Percentiles rank a stretch among this genome's conserved stretches.
Evolutionary conservation across 768 basidiomycete genomes (phyloP).

Genomic region (Mycena chlorophos): DNA sequence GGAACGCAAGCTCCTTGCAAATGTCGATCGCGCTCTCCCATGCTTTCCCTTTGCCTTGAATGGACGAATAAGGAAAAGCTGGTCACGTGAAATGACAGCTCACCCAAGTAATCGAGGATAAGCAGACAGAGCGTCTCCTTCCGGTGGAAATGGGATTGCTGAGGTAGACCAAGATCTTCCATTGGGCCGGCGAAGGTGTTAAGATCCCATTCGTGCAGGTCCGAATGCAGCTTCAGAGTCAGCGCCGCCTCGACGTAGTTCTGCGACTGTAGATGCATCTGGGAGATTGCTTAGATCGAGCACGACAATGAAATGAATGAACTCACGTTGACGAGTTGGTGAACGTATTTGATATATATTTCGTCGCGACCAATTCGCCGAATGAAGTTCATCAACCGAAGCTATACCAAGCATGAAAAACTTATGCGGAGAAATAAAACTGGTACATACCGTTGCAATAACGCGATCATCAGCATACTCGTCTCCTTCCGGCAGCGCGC

Average conservation of each 20-base stretch:
- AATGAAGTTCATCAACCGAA: constrained; percentile 92
- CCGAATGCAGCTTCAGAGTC: constrained; percentile 90
- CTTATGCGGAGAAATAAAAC: background rate
- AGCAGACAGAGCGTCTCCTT: constrained; percentile 91
- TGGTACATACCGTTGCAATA: constrained; percentile 70
- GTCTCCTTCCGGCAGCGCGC: constrained; percentile 87
- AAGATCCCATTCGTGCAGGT: constrained; percentile 89
- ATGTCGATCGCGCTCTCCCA: constrained; percentile 94
- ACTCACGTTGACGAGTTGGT: constrained; percentile 86
- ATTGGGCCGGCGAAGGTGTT: constrained; percentile 80
- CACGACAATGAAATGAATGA: constrained; percentile 5
- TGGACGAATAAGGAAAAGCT: background rate
- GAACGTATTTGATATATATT: constrained; percentile 95
- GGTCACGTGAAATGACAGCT: constrained; percentile 18
- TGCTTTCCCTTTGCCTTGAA: constrained; percentile 91
- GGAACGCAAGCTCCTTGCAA: constrained; percentile 85
- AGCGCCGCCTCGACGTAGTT: constrained; percentile 93
- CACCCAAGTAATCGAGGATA: constrained; percentile 92
- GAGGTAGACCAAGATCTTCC: constrained; percentile 86
- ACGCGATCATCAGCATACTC: constrained; percentile 95
- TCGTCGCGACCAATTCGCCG: constrained; percentile 88
- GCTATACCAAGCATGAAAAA: constrained; percentile 39
- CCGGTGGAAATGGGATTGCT: constrained; percentile 90
- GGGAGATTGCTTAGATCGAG: constrained; percentile 19
- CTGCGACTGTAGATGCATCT: constrained; percentile 88